phyloP scores from a whole-genome alignment of 1,284 basidiomycete genomes.

The Apiotrichum montevideense region DNA sequence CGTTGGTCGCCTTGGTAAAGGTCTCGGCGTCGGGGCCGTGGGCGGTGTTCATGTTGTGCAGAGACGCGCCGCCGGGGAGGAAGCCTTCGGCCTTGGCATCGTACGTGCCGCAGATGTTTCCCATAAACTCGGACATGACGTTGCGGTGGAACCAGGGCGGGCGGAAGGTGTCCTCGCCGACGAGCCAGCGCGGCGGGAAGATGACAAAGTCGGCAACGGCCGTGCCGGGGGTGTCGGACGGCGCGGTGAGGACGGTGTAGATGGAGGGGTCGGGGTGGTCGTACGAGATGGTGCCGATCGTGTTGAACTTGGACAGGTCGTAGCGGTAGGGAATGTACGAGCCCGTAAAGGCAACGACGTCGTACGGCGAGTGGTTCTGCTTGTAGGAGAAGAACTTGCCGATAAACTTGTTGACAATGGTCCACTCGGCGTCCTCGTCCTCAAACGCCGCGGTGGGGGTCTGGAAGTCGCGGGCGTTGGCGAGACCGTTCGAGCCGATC shows the following conservation, averaged over 20 bases:
- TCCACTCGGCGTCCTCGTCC: constrained; percentile 53
- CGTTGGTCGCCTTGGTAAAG: constrained; percentile 2
- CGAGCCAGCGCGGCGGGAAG: constrained; percentile 24
- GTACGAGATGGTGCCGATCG: constrained; percentile 60
- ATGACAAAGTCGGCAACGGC: constrained; percentile 36
- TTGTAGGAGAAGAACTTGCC: constrained; percentile 46
- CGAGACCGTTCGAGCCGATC: constrained; percentile 59
- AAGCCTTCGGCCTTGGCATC: constrained; percentile 20
- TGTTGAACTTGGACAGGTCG: constrained; percentile 59
- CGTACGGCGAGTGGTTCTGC: constrained; percentile 45
- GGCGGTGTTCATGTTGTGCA: constrained; percentile 31
- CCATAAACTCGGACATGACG: constrained; percentile 37
- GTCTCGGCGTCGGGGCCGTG: constrained; percentile 29
- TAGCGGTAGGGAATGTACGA: constrained; percentile 70
- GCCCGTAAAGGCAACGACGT: constrained; percentile 65
- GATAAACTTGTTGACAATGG: constrained; percentile 29
- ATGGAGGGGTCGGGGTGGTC: constrained; percentile 41
- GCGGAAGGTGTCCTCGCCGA: constrained; percentile 42
- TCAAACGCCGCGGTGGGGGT: constrained; percentile 56
- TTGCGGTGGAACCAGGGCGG: constrained; percentile 59
- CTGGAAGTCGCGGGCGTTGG: constrained; percentile 61
- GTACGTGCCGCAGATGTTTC: constrained; percentile 12
- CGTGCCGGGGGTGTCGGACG: constrained; percentile 56
- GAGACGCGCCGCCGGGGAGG: constrained; percentile 22
- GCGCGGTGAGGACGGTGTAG: constrained; percentile 31